Base-by-base conservation (phyloP, 345 rosid species). In the Salix exigua region DNA sequence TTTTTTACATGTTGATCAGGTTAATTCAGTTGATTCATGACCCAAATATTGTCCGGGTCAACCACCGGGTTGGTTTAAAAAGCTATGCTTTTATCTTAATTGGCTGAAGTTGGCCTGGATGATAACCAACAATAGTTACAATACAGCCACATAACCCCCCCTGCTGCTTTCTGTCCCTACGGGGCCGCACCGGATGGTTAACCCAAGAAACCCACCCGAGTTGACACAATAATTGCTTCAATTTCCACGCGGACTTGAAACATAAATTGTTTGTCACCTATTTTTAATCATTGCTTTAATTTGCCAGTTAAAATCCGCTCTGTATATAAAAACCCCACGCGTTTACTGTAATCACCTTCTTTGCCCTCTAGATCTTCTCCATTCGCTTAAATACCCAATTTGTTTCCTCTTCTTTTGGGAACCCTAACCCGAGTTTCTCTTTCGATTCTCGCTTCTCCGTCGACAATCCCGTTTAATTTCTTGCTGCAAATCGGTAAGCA, bases 231-330 rank as follows among this genome's bases (percentile, higher is more conserved):
- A 35, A 46, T 69, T 53, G 46, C 46, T 11, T 25, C 13, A 38
- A 44, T 16, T 9, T 37, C 71, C 4, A 33, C 26, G 31, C 83
- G 84, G 84, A 81, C 77, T 51, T 63, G 70, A 84, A 84, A 76
- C 26, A n/a, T 28, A 73, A 66, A 61, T 53, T 70, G 1, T 42
- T 42, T 11, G 13, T 11, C 13, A 23, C 19, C 28, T 33, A 8
- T 25, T 28, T 16, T 30, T 25, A 10, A 25, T 8, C 14, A 62
- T 62, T 51, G 51, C 71, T 55, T 35, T 55, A 64, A 28, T 70
- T 72, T 55, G 51, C 26, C 13, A 19, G 25, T 77, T 78, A 53
- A 70, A 77, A 68, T 80, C 85, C 85, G 84, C 75, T 40, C 46
- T 40, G 13, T 11, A 40, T 40, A 2, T 40, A 40, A 58, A 25